A percentile compares a stretch with the other conserved stretches of the same genome.
phyloP scores from a whole-genome alignment of 1,284 basidiomycete species.

The Anthracocystis walkeri region DNA sequence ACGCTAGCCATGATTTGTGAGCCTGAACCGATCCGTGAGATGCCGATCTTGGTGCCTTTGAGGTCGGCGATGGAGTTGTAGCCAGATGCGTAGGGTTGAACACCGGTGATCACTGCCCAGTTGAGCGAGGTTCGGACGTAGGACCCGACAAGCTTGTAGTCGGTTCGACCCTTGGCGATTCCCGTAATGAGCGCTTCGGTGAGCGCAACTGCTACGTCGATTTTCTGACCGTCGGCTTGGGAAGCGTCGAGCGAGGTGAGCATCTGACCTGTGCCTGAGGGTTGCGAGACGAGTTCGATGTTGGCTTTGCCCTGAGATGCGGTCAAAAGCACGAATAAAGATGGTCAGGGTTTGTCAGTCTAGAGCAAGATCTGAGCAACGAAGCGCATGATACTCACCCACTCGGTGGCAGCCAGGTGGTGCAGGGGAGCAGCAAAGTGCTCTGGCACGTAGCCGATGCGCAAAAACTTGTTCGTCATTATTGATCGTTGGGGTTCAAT shows the following conservation, averaged over 20 bases:
- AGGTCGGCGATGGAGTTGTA: constrained; percentile 83
- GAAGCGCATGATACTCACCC: constrained; percentile 35
- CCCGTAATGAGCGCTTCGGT: constrained; percentile 94
- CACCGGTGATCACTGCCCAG: constrained; percentile 86
- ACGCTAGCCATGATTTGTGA: constrained; percentile 95
- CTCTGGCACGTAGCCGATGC: constrained; percentile 65
- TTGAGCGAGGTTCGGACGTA: constrained; percentile 76
- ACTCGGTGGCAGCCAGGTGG: constrained; percentile 55
- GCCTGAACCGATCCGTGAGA: constrained; percentile 87
- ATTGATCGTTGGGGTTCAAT: background rate
- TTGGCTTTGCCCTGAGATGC: constrained; percentile 44
- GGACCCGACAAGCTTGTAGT: constrained; percentile 91
- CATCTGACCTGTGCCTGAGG: constrained; percentile 67
- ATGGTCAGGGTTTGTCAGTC: too few species aligned
- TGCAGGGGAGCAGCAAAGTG: constrained; percentile 65
- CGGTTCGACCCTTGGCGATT: constrained; percentile 81
- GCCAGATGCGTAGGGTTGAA: constrained; percentile 71
- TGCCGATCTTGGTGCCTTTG: constrained; percentile 84
- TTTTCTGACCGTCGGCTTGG: constrained; percentile 47
- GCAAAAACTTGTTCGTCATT: constrained; percentile 35
- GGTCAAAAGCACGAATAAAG: too few species aligned
- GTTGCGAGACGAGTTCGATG: constrained; percentile 60
- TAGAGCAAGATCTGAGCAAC: background rate
- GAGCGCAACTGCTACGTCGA: constrained; percentile 77
- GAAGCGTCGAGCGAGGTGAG: constrained; percentile 57